phyloP scores from a whole-genome alignment of 352 stramenopile genomes.

The Peronospora belbahrii region DNA sequence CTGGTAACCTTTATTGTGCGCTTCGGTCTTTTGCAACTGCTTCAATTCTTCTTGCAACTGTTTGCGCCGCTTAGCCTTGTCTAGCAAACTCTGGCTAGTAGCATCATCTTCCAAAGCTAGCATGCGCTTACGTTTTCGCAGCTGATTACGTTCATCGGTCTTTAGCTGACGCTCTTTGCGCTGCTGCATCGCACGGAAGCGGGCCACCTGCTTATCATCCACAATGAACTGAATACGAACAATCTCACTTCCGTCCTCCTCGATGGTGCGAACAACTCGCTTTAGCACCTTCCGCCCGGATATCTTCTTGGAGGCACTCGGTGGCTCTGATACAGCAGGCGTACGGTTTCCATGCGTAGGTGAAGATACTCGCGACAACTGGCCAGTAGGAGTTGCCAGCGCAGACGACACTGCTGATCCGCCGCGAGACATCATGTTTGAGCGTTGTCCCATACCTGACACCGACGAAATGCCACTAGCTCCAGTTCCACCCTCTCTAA shows the following conservation, averaged over 20 bases:
- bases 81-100: slow-evolving; percentile 39
- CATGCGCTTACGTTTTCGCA: slow-evolving; percentile 77
- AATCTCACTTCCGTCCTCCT: slow-evolving; percentile 71
- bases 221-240: slow-evolving; percentile 78
- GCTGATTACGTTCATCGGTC: slow-evolving; percentile 57
- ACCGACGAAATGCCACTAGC: slow-evolving; percentile 27
- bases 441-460: slow-evolving; percentile 22
- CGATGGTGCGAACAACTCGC: slow-evolving; percentile 62
- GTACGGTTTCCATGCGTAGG: slow-evolving; percentile 42
- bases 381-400: slow-evolving; percentile 52
- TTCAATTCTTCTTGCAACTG: slow-evolving; percentile 84
- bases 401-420: slow-evolving; percentile 58
- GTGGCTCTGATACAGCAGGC: slow-evolving; percentile 23
- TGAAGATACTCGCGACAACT: slow-evolving; percentile 60
- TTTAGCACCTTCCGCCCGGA: slow-evolving; percentile 62
- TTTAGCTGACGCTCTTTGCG: slow-evolving; percentile 68
- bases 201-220: slow-evolving; percentile 59
- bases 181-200: slow-evolving; percentile 69
- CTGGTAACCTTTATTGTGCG: slow-evolving; percentile 75
- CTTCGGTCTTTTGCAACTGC: slow-evolving; percentile 72
- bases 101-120: slow-evolving; percentile 56
- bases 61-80: slow-evolving; percentile 76
- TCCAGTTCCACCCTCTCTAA: slow-evolving; percentile 40
- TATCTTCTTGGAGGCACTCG: slow-evolving; percentile 31
- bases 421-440: slow-evolving; percentile 39